Conservation (phyloP, 169 alveolate species). For the Babesia gibsoni region DNA sequence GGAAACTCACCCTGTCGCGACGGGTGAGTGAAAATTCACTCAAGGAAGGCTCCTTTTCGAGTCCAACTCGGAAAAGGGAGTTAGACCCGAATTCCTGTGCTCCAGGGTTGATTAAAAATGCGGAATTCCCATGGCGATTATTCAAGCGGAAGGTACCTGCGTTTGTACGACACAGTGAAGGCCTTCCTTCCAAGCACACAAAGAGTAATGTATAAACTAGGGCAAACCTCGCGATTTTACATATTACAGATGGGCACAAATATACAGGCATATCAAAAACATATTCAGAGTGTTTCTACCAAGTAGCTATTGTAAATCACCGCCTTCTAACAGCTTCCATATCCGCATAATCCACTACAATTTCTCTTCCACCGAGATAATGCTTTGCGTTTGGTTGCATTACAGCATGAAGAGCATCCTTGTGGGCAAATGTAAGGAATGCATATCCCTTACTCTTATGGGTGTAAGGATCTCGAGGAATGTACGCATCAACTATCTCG, state of each 20-base stretch:
- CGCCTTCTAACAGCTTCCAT: slow-evolving; percentile 23
- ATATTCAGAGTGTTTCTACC: neutral
- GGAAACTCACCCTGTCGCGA: slow-evolving; percentile 11
- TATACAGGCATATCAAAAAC: slow-evolving; percentile 7
- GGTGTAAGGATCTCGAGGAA: slow-evolving; percentile 60
- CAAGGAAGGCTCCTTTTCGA: neutral
- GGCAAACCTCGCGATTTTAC: neutral
- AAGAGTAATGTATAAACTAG: neutral
- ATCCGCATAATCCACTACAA: slow-evolving; percentile 65
- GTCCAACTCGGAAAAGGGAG: neutral
- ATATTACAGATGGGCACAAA: neutral
- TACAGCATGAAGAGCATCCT: slow-evolving; percentile 50
- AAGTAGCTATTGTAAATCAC: neutral
- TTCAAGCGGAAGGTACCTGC: neutral
- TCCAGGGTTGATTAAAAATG: neutral
- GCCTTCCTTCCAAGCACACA: neutral
- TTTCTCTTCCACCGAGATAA: slow-evolving; percentile 57
- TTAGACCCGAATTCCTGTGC: neutral
- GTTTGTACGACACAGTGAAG: neutral
- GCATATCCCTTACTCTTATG: slow-evolving; percentile 65
- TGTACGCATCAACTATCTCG: slow-evolving; percentile 69
- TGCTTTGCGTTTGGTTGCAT: slow-evolving; percentile 54
- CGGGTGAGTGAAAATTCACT: slow-evolving; percentile 23
- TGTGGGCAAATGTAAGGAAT: slow-evolving; percentile 57
- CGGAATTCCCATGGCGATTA: neutral